Evolutionary conservation across 164 flowering plant species (phyloP).

Genomic region (Brasenia schreberi): DNA sequence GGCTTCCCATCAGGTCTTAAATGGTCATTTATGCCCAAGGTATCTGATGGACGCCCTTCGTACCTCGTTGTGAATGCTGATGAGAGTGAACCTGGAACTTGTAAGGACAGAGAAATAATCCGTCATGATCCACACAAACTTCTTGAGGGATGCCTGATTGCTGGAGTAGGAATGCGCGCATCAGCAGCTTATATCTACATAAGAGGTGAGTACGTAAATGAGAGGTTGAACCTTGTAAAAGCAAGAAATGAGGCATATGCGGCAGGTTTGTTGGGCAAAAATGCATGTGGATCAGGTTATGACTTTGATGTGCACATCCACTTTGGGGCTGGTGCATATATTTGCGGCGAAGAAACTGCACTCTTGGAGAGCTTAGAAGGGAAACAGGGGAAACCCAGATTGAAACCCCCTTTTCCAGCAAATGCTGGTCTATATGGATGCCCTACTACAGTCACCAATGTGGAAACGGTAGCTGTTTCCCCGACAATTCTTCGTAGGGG

Average conservation of each 20-base stretch:
- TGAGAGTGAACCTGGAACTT: conserved; percentile 99
- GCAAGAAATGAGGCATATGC: conserved; percentile 80
- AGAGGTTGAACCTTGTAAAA: conserved; percentile 59
- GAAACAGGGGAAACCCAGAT: conserved; percentile 90
- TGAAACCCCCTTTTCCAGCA: conserved; percentile 99
- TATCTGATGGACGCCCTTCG: conserved; percentile 89
- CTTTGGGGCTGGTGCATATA: conserved; percentile 96
- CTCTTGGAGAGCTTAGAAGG: conserved; percentile 95
- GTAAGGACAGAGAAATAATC: conserved; percentile 94
- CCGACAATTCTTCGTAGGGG: conserved; percentile 92
- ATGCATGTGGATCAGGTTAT: conserved; percentile 97
- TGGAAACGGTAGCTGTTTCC: conserved; percentile 92
- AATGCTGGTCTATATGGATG: conserved; percentile 92
- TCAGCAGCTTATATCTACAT: conserved; percentile 87
- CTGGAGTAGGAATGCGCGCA: conserved; percentile 96
- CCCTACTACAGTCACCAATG: conserved; percentile 95
- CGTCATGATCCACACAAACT: conserved; percentile 95
- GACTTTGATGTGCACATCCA: conserved; percentile 96
- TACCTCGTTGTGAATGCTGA: conserved; percentile 98
- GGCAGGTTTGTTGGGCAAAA: conserved; percentile 83
- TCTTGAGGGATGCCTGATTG: conserved; percentile 86
- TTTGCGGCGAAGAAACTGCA: conserved; percentile 98
- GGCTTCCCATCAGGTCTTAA: conserved; percentile 98
- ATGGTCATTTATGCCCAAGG: conserved; percentile 95
- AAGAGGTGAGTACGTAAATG: conserved; percentile 94